Base-by-base conservation (phyloP, 495 filamentous ascomycete genomes). In the Penicillium flavigenum region DNA sequence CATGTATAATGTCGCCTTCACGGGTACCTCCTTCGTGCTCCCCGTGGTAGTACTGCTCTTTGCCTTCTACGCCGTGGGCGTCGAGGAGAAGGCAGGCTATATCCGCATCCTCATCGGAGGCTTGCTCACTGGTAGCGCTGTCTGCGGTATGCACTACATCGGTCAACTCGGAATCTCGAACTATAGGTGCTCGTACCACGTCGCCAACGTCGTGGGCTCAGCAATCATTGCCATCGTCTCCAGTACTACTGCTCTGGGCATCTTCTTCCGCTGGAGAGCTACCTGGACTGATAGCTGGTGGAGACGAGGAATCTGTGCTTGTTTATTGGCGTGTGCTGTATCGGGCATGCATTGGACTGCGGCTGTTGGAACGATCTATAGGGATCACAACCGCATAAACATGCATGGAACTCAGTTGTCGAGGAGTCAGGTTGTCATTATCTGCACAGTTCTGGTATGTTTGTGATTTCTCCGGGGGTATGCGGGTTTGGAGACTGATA, bases 301-400 rank as follows among this genome's bases (percentile, higher is more conserved):
- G 86, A 89, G 88, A 61, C 77, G 91, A 56, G 65, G 77, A 20
- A 52, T 85, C 3, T 89, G 84, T 61, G 89, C 88, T 7, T 66
- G 81, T 24, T 52, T 92, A 7, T 75, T 96, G 36, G 88, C 89
- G 24, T 72, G 78, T 14, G 88, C 88, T 36, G 90, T 93, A 3
- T 90, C 84, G 19, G 90, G 88, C 3, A 94, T 96, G 90, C 90
- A 96, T 65, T 96, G 90, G 89, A 86, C 86, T 17, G 91, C 89
- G 14, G 79, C 86, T 3, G 72, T 85, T 14, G 90, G 91, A 7
- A 92, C 89, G 1, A 50, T 64, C 4, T 94, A 92, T 65, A 72
- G 66, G n/a, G 59, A 67, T 80, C 64, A 72, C 66, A 59, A 67
- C 62, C 26, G 62, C 31, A 55, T 61, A 42, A 39, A 66, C 22